Base-by-base conservation (phyloP, 768 basidiomycete species). In the Mycena sanguinolenta region DNA sequence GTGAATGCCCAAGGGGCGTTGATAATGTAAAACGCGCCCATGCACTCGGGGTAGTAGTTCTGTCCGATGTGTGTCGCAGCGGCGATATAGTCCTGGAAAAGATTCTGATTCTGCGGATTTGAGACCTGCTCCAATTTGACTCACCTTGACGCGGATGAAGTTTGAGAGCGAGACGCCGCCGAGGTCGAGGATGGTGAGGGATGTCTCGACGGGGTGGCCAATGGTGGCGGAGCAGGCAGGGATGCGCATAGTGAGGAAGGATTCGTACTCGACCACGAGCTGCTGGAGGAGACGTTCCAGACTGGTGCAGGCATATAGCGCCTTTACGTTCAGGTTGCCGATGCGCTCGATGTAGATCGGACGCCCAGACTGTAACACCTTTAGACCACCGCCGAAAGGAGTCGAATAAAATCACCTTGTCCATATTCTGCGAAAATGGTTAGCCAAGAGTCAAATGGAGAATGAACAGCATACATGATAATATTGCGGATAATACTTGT, bases 11-110 rank as follows among this genome's bases (percentile, higher is more conserved):
- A 98, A 0, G 97, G 97, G 2, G 95, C 94, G 78, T 99, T 98
- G 88, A 98, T 93, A 87, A 99, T 96, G 87, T 95, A 99, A 86
- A 99, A 98, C 79, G 94, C 94, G 84, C 97, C 97, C 97, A 98
- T 95, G 74, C 61, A 53, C 80, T 97, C 95, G 2, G 95, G 95
- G 82, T 96, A 99, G 75, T 93, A 87, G 84, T 98, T 90, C 81
- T 98, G 96, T 21, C 95, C 95, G 81, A 99, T 92, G 36, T 80
- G 78, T 0, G 93, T 84, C 0, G 96, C 94, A 19, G 88, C 81
- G 64, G 85, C 86, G 54, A 99, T 92, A 85, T 96, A 97, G 82
- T 95, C 94, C 84, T 2, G 95, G 95, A 82, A 96, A 99, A 75
- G n/a, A n/a, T n/a, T n/a, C n/a, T 93, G 87, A 84, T 98, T 90